A percentile compares a stretch with the other conserved stretches of the same genome.
phyloP scores from a whole-genome alignment of 2,329 filamentous ascomycete genomes.

The Ophiostoma ips region DNA sequence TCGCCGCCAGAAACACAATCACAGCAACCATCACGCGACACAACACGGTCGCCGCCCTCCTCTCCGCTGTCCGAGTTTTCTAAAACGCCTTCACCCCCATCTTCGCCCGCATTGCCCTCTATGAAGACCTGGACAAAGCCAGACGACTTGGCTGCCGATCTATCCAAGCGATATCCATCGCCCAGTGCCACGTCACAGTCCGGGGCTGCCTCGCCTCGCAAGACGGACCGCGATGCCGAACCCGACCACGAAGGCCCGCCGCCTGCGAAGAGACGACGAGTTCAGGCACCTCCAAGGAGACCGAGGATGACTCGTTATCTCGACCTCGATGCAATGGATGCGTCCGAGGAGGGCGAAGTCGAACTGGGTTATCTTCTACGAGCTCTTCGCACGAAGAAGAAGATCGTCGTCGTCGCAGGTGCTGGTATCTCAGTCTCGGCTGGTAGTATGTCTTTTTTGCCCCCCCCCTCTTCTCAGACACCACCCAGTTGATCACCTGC shows the following conservation, averaged over 20 bases:
- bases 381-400: conserved; percentile 74
- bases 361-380: conserved; percentile 60
- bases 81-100: conserved; percentile 37
- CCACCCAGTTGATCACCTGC: no score
- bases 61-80: conserved; percentile 33
- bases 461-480: no score
- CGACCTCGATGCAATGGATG: conserved; percentile 43
- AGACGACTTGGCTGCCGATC: conserved; percentile 19
- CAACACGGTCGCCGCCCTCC: conserved; percentile 5
- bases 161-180: conserved; percentile 36
- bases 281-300: conserved; percentile 39
- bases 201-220: conserved; percentile 37
- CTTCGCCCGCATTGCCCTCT: conserved; percentile 20
- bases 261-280: conserved; percentile 63
- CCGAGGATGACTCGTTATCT: conserved; percentile 62
- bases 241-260: conserved; percentile 43
- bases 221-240: conserved; percentile 20
- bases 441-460: conserved; percentile 54
- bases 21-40: neutral
- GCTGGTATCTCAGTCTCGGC: conserved; percentile 95
- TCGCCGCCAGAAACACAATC: neutral
- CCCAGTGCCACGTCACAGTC: conserved; percentile 35
- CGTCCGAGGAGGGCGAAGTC: conserved; percentile 33
- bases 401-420: conserved; percentile 92
- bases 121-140: conserved; percentile 12